Percentiles rank a stretch among this genome's conserved stretches.
Conservation (phyloP, 371 early-diverging fungal genomes). For the Mortierella polycephala region DNA sequence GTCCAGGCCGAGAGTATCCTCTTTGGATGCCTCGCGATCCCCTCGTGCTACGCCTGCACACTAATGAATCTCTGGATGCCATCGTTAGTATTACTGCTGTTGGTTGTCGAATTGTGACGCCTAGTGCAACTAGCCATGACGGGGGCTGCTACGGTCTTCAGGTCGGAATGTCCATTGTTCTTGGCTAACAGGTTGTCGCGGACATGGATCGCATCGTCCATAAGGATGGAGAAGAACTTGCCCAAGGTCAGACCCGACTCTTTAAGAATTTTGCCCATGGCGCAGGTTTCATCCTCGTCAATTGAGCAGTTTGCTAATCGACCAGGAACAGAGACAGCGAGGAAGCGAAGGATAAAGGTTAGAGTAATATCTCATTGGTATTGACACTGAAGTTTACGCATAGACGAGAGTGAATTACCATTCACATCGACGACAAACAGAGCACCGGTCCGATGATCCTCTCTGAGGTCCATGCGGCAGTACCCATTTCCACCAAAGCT, state of each 20-base stretch:
- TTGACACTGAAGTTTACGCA: background rate
- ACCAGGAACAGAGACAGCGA: background rate
- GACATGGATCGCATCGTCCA: slow-evolving; percentile 28
- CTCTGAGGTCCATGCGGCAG: slow-evolving; percentile 51
- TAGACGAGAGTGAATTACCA: slow-evolving; percentile 8
- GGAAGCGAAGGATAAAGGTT: background rate
- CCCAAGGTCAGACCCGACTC: slow-evolving; percentile 32
- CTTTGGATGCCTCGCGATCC: too few species aligned
- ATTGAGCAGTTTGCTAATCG: slow-evolving; percentile 36
- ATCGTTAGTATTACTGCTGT: background rate
- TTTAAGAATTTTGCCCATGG: slow-evolving; percentile 49
- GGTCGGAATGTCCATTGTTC: background rate
- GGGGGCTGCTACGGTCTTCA: background rate
- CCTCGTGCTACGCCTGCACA: too few species aligned
- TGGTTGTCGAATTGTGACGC: background rate
- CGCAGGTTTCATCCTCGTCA: slow-evolving; percentile 36
- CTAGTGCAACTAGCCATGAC: background rate
- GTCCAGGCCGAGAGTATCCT: too few species aligned
- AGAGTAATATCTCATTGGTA: background rate
- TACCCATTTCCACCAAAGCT: slow-evolving; percentile 48
- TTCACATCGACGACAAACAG: slow-evolving; percentile 51
- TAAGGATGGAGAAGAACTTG: slow-evolving; percentile 29
- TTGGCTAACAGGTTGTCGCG: slow-evolving; percentile 17
- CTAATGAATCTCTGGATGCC: too few species aligned
- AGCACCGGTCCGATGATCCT: slow-evolving; percentile 37